phyloP scores from a whole-genome alignment of 2,329 filamentous ascomycete genomes.

The Hypomyces rosellus region DNA sequence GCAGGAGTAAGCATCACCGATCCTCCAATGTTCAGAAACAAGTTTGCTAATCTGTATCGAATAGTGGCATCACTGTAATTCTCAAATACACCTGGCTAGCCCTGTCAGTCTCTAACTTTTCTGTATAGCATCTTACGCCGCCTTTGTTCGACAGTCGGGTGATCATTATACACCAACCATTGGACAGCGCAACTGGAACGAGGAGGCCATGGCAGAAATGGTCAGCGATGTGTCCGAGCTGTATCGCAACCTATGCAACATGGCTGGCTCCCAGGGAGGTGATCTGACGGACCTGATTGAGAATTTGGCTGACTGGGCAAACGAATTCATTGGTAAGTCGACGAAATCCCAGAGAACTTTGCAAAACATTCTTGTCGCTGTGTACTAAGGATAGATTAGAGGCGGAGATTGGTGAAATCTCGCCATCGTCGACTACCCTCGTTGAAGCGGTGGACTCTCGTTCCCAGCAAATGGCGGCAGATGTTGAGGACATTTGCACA shows the following conservation, averaged over 20 bases:
- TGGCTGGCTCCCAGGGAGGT: neutral
- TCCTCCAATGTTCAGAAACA: no score
- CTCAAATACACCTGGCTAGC: neutral
- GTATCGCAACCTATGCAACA: constrained; percentile 24
- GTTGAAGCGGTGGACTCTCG: neutral
- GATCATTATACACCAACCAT: constrained; percentile 22
- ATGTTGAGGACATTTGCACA: neutral
- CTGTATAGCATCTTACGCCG: constrained; percentile 28
- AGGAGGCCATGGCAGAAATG: constrained; percentile 35
- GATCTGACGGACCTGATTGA: constrained; percentile 1
- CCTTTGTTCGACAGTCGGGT: constrained; percentile 39
- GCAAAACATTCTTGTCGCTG: no score
- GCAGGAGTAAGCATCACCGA: constrained; percentile 24
- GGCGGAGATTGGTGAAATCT: neutral
- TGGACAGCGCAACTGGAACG: constrained; percentile 37
- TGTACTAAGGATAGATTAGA: neutral
- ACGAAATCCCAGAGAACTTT: no score
- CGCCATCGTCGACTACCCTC: neutral
- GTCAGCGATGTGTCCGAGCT: constrained; percentile 22
- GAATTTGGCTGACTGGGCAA: constrained; percentile 1
- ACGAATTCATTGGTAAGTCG: constrained; percentile 16
- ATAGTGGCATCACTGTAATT: constrained; percentile 24
- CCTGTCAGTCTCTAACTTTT: neutral
- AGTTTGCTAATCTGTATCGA: neutral
- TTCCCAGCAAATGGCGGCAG: neutral